A percentile compares a stretch with the other conserved stretches of the same genome.
Evolutionary conservation across 208 protist species (phyloP).

Genomic region (Acanthamoeba royreba): DNA sequence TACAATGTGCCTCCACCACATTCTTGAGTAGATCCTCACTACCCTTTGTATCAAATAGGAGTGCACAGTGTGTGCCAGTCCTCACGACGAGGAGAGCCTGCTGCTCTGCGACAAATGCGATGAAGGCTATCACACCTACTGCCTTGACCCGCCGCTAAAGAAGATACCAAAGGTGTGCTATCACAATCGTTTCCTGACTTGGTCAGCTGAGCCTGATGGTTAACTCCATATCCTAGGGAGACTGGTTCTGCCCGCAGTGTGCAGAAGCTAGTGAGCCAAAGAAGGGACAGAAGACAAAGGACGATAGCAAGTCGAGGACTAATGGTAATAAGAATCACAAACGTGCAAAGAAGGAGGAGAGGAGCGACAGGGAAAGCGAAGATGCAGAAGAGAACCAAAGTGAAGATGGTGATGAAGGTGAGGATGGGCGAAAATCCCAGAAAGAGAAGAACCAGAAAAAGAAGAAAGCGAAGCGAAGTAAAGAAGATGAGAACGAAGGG

Average conservation of each 20-base stretch:
- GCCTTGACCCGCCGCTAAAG: slow-evolving; percentile 32
- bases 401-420: background rate
- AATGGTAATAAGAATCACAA: background rate
- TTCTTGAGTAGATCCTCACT: background rate
- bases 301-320: background rate
- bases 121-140: slow-evolving; percentile 32
- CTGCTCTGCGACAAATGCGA: slow-evolving; percentile 41
- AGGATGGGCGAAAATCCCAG: background rate
- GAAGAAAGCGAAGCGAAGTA: background rate
- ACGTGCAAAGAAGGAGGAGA: background rate
- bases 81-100: background rate
- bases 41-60: background rate
- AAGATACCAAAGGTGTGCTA: background rate
- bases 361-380: no score
- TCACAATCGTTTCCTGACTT: background rate
- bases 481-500: background rate
- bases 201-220: background rate
- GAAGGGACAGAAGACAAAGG: background rate
- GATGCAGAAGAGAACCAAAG: background rate
- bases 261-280: no score
- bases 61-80: background rate
- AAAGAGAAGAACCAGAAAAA: background rate
- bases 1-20: background rate
- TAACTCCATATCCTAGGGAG: background rate
- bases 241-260: slow-evolving; percentile 15